A percentile compares a stretch with the other conserved stretches of the same genome.
Conservation (phyloP, 495 filamentous ascomycete species). For the Lophium mytilinum region DNA sequence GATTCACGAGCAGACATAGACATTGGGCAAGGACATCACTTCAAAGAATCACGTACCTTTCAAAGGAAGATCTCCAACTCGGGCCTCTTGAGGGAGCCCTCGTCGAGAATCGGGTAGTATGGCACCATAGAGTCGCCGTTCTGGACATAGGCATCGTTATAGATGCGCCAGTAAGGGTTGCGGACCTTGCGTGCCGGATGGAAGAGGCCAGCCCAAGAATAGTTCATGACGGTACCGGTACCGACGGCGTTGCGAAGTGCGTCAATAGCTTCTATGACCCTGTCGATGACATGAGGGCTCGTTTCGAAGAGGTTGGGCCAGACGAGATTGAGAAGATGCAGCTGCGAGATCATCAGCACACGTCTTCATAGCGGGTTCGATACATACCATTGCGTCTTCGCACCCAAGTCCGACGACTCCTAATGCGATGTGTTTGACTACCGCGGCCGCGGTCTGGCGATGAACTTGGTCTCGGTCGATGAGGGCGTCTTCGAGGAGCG, state of each 20-base stretch:
- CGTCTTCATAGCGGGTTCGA: too few relatives aligned
- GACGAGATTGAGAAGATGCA: slow-evolving; percentile 91
- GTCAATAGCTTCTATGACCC: slow-evolving; percentile 93
- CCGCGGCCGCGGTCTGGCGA: slow-evolving; percentile 88
- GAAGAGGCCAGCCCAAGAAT: slow-evolving; percentile 95
- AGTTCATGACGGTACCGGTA: slow-evolving; percentile 87
- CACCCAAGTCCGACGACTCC: slow-evolving; percentile 95
- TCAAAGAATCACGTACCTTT: slow-evolving; percentile 4
- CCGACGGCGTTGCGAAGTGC: slow-evolving; percentile 93
- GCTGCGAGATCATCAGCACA: slow-evolving; percentile 1
- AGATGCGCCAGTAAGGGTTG: slow-evolving; percentile 85
- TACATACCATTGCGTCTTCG: slow-evolving; percentile 77
- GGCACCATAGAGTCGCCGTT: slow-evolving; percentile 90
- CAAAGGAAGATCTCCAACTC: slow-evolving; percentile 82
- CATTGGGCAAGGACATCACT: too few relatives aligned
- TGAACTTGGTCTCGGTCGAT: slow-evolving; percentile 98
- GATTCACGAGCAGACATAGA: too few relatives aligned
- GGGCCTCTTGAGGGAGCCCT: slow-evolving; percentile 62
- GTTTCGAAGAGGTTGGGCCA: slow-evolving; percentile 99
- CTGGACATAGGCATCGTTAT: slow-evolving; percentile 97
- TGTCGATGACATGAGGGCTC: slow-evolving; percentile 95
- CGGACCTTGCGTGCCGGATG: slow-evolving; percentile 93
- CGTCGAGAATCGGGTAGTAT: slow-evolving; percentile 79
- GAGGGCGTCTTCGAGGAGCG: slow-evolving; percentile 93
- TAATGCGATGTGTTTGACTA: slow-evolving; percentile 94